A percentile compares a stretch with the other conserved stretches of the same genome.
These are phyloP conservation scores for Tolypocladium capitatum DNA, from an alignment of 2,329 filamentous ascomycete species.

Conservation along the genomic window DNA sequence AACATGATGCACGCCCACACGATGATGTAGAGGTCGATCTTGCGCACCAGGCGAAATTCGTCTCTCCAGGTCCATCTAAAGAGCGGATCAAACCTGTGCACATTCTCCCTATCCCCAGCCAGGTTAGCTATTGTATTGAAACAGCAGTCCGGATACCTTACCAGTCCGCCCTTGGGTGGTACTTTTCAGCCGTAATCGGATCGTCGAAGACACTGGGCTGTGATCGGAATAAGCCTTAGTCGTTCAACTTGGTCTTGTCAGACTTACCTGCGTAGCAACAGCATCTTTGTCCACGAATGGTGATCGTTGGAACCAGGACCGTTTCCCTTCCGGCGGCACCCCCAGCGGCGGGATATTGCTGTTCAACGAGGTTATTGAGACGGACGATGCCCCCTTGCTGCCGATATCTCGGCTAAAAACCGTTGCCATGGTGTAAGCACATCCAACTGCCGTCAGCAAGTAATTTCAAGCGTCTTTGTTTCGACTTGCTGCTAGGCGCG, in stretches of 20 bases:
- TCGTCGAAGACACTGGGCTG: conserved; percentile 25
- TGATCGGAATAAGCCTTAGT: neutral
- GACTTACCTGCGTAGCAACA: conserved; percentile 18
- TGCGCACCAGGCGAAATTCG: conserved; percentile 23
- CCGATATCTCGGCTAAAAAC: conserved; percentile 1
- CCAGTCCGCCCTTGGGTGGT: conserved; percentile 17
- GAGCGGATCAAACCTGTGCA: conserved; percentile 33
- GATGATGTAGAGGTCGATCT: conserved; percentile 30
- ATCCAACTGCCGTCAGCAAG: neutral
- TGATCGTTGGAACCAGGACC: conserved; percentile 20
- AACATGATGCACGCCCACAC: conserved; percentile 30
- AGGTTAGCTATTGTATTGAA: neutral
- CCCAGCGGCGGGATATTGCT: conserved; percentile 15
- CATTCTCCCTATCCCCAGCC: conserved; percentile 19
- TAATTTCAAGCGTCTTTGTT: no score
- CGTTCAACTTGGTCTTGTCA: neutral
- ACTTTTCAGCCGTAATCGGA: conserved; percentile 19
- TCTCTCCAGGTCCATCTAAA: conserved; percentile 29
- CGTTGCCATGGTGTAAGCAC: conserved; percentile 3
- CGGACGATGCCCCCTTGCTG: conserved; percentile 1
- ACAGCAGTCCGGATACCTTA: neutral
- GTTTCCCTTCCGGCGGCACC: conserved; percentile 11
- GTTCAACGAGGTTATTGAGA: conserved; percentile 4
- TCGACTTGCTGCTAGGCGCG: neutral
- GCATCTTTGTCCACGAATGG: conserved; percentile 16